Percentiles rank a stretch among this genome's conserved stretches.
phyloP scores from a whole-genome alignment of 129 eudicot species.

The Artemisia argyi region DNA sequence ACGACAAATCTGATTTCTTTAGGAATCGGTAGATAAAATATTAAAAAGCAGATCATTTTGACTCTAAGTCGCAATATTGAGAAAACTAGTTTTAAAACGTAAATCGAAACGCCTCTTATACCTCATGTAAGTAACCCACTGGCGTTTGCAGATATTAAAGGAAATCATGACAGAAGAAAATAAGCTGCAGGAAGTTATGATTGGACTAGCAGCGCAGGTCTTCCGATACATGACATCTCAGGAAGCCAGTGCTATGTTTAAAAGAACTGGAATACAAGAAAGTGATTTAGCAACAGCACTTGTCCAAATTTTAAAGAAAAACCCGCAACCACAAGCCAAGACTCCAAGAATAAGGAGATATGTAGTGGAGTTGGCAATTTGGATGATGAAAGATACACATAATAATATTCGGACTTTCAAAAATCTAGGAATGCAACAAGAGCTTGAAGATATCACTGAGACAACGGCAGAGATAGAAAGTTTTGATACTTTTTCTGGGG shows the following conservation, averaged over 20 bases:
- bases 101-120: too few relatives aligned
- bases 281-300: constrained; percentile 50
- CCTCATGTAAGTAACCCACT: neutral
- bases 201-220: constrained; percentile 69
- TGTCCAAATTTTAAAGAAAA: constrained; percentile 47
- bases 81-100: too few relatives aligned
- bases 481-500: constrained; percentile 84
- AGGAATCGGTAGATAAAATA: too few relatives aligned
- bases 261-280: constrained; percentile 44
- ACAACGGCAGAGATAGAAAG: constrained; percentile 87
- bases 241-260: constrained; percentile 54
- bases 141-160: constrained; percentile 49
- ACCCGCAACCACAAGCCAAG: constrained; percentile 66
- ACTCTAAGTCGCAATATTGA: too few relatives aligned
- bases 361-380: constrained; percentile 64
- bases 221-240: constrained; percentile 57
- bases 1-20: too few relatives aligned
- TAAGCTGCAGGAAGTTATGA: constrained; percentile 84
- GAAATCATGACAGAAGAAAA: constrained; percentile 69
- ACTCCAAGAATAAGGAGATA: constrained; percentile 82
- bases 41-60: too few relatives aligned
- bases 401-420: constrained; percentile 42
- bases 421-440: constrained; percentile 50
- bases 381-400: constrained; percentile 78
- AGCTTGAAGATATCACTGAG: constrained; percentile 68